Conservation (phyloP, 78 protist genomes). For the Cavenderia fasciculata region DNA sequence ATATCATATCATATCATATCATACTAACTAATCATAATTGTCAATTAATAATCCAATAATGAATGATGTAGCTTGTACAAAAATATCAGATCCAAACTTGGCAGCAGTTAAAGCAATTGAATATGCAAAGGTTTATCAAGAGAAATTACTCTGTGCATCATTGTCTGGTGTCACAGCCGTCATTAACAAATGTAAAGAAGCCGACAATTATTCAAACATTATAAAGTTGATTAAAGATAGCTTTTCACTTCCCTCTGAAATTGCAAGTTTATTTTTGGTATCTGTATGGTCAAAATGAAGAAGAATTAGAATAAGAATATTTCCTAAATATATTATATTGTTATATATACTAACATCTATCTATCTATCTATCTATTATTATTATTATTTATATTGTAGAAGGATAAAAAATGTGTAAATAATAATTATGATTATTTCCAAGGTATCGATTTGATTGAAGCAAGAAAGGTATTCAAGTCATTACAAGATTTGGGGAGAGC, state of each 20-base stretch:
- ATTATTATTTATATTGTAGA: no score
- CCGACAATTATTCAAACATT: background rate
- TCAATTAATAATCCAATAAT: background rate
- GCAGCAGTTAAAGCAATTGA: constrained; percentile 68
- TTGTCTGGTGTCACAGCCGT: background rate
- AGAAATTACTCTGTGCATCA: constrained; percentile 37
- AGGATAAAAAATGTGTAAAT: constrained; percentile 3
- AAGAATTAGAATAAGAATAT: no score
- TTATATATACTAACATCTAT: no score
- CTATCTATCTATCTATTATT: no score
- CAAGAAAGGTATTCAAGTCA: constrained; percentile 1
- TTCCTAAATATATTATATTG: no score
- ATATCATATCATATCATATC: background rate
- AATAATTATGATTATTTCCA: constrained; percentile 32
- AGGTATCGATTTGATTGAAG: constrained; percentile 36
- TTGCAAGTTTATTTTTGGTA: background rate
- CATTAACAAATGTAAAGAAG: background rate
- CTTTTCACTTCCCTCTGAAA: constrained; percentile 35
- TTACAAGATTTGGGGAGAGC: constrained; percentile 26
- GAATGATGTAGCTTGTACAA: constrained; percentile 2
- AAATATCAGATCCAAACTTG: constrained; percentile 25
- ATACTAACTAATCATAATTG: background rate
- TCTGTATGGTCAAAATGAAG: no score
- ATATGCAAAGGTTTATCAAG: constrained; percentile 24
- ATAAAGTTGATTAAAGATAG: constrained; percentile 4